Evolutionary conservation across 257 asterid genomes (phyloP).

Genomic region (Przewalskia tangutica): DNA sequence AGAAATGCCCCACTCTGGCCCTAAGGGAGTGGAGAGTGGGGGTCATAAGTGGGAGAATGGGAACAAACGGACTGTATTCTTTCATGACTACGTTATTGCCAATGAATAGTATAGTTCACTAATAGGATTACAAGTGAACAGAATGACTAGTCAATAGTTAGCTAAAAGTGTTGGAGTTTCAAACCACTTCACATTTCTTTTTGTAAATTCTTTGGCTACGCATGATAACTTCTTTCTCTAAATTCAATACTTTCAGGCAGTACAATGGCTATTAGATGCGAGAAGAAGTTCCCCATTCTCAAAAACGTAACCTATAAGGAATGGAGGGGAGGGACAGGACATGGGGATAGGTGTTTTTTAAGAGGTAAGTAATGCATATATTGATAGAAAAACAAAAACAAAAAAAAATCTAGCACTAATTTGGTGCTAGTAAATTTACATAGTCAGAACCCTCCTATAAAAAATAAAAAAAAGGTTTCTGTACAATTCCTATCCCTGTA

Average conservation of each 20-base stretch:
- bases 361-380: neutral
- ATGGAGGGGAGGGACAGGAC: neutral
- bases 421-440: neutral
- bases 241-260: neutral
- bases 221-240: neutral
- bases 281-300: neutral
- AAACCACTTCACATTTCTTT: neutral
- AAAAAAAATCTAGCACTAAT: neutral
- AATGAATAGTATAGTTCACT: neutral
- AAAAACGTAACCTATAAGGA: neutral
- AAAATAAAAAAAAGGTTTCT: neutral
- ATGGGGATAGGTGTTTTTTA: neutral
- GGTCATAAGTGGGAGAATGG: neutral
- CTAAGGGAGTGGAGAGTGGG: neutral
- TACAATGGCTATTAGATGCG: neutral
- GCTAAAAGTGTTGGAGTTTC: neutral
- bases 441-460: neutral
- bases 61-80: neutral
- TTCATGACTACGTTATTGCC: neutral
- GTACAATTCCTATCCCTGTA: neutral
- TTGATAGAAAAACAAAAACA: neutral
- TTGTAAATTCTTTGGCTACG: neutral
- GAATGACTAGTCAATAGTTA: neutral
- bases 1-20: neutral
- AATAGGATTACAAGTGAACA: neutral